These are phyloP conservation scores for Colletotrichum agaves DNA, from an alignment of 2,329 filamentous ascomycete species.

Conservation along the genomic window DNA sequence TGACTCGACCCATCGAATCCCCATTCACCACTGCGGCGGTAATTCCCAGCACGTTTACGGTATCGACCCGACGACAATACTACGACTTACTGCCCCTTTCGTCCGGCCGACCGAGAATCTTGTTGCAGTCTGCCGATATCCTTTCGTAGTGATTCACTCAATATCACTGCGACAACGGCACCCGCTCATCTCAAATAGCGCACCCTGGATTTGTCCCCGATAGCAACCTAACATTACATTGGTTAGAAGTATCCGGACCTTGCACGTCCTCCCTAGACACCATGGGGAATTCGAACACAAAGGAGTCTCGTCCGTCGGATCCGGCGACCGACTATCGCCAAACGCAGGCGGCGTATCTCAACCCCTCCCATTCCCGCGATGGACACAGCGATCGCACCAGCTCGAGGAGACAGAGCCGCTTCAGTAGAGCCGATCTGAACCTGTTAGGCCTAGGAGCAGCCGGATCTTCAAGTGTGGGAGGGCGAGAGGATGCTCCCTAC, in stretches of 20 bases:
- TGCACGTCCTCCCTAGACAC: neutral
- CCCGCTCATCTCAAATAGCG: too few relatives aligned
- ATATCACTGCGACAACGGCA: neutral
- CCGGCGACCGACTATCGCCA: constrained; percentile 33
- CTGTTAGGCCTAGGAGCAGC: constrained; percentile 56
- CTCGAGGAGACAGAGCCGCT: constrained; percentile 37
- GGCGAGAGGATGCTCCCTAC: constrained; percentile 56
- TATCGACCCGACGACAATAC: constrained; percentile 10
- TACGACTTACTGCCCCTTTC: neutral
- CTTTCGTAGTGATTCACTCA: neutral
- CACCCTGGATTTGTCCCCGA: neutral
- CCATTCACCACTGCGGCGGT: constrained; percentile 7
- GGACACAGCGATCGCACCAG: constrained; percentile 16
- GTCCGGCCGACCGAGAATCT: neutral
- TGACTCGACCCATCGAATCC: constrained; percentile 22
- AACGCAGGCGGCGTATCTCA: constrained; percentile 30
- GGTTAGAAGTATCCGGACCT: neutral
- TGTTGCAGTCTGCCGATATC: neutral
- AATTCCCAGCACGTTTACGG: neutral
- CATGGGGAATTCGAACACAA: constrained; percentile 55
- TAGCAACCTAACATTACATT: neutral
- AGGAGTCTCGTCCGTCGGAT: constrained; percentile 48
- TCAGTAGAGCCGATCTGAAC: constrained; percentile 58
- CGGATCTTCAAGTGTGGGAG: constrained; percentile 50
- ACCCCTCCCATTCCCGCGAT: constrained; percentile 20